Base-by-base conservation (phyloP, 495 filamentous ascomycete species). In the Lichina pygmaea region DNA sequence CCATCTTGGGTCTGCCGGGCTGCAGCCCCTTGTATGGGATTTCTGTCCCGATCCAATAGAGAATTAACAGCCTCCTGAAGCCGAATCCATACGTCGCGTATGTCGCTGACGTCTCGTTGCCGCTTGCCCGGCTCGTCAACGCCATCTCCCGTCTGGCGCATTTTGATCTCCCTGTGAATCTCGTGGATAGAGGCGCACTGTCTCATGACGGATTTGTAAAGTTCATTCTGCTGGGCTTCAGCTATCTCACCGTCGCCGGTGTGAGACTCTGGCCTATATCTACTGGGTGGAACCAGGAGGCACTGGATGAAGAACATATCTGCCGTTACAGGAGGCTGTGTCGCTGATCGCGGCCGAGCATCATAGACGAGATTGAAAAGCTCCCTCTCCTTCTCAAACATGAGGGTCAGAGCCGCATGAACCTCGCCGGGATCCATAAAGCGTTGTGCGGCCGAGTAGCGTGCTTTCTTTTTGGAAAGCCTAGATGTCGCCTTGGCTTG, bases 231-330 rank as follows among this genome's bases (percentile, higher is more conserved):
- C 48, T 77, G 70, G 0, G 79, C 71, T 59, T 99, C 91, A 40
- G 81, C 68, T 46, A 94, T 75, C 36, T 77, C 73, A 12, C 74
- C 72, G 37, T 78, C 69, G 43, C 81, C 79, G 40, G 81, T 78
- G 33, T 68, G 66, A n/a, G 83, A 74, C 57, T 85, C 85, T 17
- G 85, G 84, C n/a, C 91, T 75, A 57, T 78, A 95, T 52, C 75
- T 80, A 55, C 89, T 94, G 0, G 91, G 89, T 12, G 91, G 85
- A 4, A 99, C 79, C 17, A 93, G 58, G 34, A 99, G 61, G 33
- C 66, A 73, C 49, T 76, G 73, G 42, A 95, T 66, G 61, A 99
- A 99, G 59, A 99, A 93, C 73, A 93, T 93, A 54, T 89, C 78
- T 0, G 82, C 72, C 6, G 62, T 70, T 8, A 86, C 59, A 10